Percentiles rank a stretch among this genome's conserved stretches.
These are phyloP conservation scores for Yamadazyma ubonensis DNA, from an alignment of 805 yeast species.

Conservation along the genomic window DNA sequence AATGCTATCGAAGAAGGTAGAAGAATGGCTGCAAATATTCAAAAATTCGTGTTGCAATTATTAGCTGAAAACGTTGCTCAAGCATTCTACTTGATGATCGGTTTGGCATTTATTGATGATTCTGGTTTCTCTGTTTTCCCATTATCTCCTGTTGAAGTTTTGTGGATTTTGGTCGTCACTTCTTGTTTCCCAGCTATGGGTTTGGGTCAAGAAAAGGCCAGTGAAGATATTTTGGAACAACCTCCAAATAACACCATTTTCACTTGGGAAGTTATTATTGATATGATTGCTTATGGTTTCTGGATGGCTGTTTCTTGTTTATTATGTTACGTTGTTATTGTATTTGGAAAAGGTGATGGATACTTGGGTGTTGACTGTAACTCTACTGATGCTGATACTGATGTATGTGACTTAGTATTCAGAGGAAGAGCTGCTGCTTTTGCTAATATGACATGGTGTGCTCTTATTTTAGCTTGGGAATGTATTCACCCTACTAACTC, in stretches of 20 bases:
- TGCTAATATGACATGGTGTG: constrained; percentile 43
- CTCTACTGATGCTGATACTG: constrained; percentile 19
- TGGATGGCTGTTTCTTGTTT: constrained; percentile 44
- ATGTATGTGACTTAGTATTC: constrained; percentile 32
- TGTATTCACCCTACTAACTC: constrained; percentile 38
- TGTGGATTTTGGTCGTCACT: constrained; percentile 77
- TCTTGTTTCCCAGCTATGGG: constrained; percentile 87
- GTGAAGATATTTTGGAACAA: constrained; percentile 36
- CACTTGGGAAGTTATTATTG: constrained; percentile 41
- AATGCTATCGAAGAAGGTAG: constrained; percentile 81
- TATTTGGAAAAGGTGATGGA: constrained; percentile 40
- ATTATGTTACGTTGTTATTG: constrained; percentile 36
- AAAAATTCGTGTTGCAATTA: constrained; percentile 72
- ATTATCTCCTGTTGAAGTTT: constrained; percentile 64
- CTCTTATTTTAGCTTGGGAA: constrained; percentile 41
- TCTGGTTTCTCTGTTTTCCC: constrained; percentile 38
- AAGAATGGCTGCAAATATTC: constrained; percentile 75
- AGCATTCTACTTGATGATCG: constrained; percentile 56
- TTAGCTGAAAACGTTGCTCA: constrained; percentile 73
- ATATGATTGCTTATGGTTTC: constrained; percentile 41
- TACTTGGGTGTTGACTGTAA: constrained; percentile 39
- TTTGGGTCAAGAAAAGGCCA: constrained; percentile 51
- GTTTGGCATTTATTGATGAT: constrained; percentile 35
- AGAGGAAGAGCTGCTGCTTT: constrained; percentile 40
- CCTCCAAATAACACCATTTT: constrained; percentile 40